Conservation (phyloP, 2,329 filamentous ascomycete genomes). For the Phyllosticta paracitricarpa region DNA sequence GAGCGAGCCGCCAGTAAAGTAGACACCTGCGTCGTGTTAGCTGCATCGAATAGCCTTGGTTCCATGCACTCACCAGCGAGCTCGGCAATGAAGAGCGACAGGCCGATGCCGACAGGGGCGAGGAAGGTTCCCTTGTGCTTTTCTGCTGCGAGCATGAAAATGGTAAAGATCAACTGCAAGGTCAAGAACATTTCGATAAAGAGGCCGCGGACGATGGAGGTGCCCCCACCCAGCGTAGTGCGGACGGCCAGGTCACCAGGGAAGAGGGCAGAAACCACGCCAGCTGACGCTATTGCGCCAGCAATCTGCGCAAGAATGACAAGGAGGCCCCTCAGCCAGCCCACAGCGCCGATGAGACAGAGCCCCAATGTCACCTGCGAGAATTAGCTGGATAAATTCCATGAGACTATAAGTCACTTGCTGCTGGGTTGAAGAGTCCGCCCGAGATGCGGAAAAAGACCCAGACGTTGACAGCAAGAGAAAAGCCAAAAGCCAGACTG, state of each 20-base stretch:
- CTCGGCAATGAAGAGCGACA: constrained; percentile 38
- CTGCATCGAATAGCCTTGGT: neutral
- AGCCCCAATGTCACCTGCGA: constrained; percentile 37
- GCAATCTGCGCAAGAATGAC: constrained; percentile 37
- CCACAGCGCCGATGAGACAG: constrained; percentile 37
- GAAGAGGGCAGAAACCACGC: constrained; percentile 34
- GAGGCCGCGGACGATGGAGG: constrained; percentile 35
- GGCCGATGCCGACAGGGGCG: constrained; percentile 33
- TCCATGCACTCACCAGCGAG: constrained; percentile 25
- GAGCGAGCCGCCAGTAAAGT: constrained; percentile 37
- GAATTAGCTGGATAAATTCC: neutral
- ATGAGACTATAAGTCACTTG: constrained; percentile 11
- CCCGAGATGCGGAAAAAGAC: constrained; percentile 36
- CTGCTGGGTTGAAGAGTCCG: constrained; percentile 27
- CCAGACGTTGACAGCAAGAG: constrained; percentile 35
- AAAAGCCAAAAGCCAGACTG: constrained; percentile 32
- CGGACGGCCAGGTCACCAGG: constrained; percentile 37
- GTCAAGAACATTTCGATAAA: constrained; percentile 44
- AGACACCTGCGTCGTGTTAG: constrained; percentile 25
- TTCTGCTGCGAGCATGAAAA: constrained; percentile 36
- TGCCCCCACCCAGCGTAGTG: constrained; percentile 32
- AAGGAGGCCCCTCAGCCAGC: constrained; percentile 33
- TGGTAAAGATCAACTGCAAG: constrained; percentile 39
- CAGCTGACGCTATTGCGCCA: constrained; percentile 36
- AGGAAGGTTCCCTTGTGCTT: constrained; percentile 32